Base-by-base conservation (phyloP, 345 rosid species). In the Corchorus capsularis region DNA sequence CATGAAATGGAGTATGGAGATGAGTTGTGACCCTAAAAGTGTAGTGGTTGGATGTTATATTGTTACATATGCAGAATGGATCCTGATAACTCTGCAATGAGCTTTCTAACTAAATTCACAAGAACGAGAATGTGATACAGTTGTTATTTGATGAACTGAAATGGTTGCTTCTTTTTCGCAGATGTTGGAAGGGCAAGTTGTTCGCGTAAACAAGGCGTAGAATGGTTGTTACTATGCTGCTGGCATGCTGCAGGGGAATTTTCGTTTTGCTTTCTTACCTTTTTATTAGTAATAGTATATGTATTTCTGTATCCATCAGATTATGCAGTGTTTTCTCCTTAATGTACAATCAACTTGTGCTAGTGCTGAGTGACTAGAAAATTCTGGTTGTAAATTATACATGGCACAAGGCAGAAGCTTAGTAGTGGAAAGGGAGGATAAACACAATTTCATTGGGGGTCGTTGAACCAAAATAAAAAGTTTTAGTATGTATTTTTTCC, bases 161-260 rank as follows among this genome's bases (percentile, higher is more conserved):
- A 22, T 45, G 66, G 39, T 37, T 76, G 46, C 11, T 76, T 77
- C 27, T 59, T 41, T 57, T 11, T 39, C 78, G 86, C 92, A 94
- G 97, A 50, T 82, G 76, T 76, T 94, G 82, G 98, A 94, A 86
- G 97, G 97, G 71, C 97, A 93, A 64, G 39, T 57, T 45, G 88
- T 94, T 79, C 97, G 97, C 32, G 98, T 93, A 75, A 93, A 91
- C 83, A 93, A 90, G 85, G 97, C 97, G 0, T 94, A 88, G 85
- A 66, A 66, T 9, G 60, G 19, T 13, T 34, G 43, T 32, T 4
- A 56, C 34, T 8, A 3, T 39, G 43, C 43, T 39, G 43, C 43
- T 27, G 27, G 1, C 27, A 27, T 27, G 27, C 27, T 39, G 5
- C 43, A 39, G 43, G 43, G 43, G 43, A 39, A 39, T 39, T 4